phyloP scores from a whole-genome alignment of 2,329 filamentous ascomycete species.

The Mycosphaerella sp. region DNA sequence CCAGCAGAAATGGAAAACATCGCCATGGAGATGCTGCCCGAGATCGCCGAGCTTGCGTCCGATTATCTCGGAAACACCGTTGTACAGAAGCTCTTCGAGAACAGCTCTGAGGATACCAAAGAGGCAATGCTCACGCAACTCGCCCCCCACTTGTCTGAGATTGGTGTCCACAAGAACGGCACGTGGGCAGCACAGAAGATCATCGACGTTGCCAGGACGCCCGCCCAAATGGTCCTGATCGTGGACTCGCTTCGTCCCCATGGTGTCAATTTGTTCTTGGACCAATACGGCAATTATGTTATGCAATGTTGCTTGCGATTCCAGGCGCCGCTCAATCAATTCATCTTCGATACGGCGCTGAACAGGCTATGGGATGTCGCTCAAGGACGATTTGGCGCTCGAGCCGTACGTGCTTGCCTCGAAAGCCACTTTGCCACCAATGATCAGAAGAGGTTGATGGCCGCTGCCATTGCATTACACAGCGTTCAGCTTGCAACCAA shows the following conservation, averaged over 20 bases:
- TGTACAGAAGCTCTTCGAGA: constrained; percentile 98
- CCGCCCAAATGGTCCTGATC: constrained; percentile 75
- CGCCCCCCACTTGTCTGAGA: constrained; percentile 86
- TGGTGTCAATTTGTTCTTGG: constrained; percentile 84
- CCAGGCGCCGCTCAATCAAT: constrained; percentile 80
- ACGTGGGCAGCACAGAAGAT: constrained; percentile 99
- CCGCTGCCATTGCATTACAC: constrained; percentile 89
- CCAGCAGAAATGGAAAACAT: constrained; percentile 86
- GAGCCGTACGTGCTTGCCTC: constrained; percentile 92
- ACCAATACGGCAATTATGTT: constrained; percentile 98
- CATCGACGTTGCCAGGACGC: constrained; percentile 88
- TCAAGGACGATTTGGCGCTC: constrained; percentile 87
- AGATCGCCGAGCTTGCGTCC: constrained; percentile 89
- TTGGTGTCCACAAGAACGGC: constrained; percentile 97
- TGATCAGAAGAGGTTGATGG: constrained; percentile 91
- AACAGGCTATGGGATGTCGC: constrained; percentile 88
- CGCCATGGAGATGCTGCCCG: constrained; percentile 87
- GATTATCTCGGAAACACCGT: constrained; percentile 98
- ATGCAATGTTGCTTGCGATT: constrained; percentile 95
- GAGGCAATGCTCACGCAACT: constrained; percentile 88
- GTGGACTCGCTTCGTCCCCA: constrained; percentile 79
- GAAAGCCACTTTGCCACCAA: constrained; percentile 94
- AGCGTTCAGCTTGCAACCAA: constrained; percentile 95
- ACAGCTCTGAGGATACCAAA: constrained; percentile 83
- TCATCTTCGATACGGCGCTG: constrained; percentile 97